These are phyloP conservation scores for Russula ochroleuca DNA, from an alignment of 768 basidiomycete species.

Conservation along the genomic window DNA sequence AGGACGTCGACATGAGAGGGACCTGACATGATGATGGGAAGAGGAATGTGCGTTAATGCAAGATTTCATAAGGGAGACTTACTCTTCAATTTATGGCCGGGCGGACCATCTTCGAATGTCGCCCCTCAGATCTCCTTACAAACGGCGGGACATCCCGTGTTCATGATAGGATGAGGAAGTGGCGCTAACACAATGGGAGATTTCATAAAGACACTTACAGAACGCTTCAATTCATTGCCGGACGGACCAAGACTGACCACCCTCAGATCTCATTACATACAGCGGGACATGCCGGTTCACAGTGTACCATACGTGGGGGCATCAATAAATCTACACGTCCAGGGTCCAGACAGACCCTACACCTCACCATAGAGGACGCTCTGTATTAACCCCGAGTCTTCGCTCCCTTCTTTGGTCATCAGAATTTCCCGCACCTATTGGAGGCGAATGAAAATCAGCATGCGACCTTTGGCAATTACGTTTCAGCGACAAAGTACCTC, in stretches of 20 bases:
- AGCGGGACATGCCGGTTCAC: background rate
- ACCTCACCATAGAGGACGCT: constrained; percentile 26
- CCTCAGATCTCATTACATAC: no score
- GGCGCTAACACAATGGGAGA: no score
- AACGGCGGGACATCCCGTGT: background rate
- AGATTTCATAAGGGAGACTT: background rate
- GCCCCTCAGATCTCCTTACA: background rate
- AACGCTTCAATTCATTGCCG: no score
- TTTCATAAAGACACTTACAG: no score
- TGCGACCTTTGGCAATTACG: no score
- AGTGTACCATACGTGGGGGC: background rate
- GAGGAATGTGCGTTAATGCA: background rate
- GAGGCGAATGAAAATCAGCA: background rate
- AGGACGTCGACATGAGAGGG: constrained; percentile 54
- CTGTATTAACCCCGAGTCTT: constrained; percentile 16
- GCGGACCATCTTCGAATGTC: background rate
- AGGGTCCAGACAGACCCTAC: background rate
- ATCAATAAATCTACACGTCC: background rate
- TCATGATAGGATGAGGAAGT: no score
- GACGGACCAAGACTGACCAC: no score
- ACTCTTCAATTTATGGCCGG: background rate
- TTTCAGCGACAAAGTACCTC: constrained; percentile 50
- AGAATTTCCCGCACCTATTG: constrained; percentile 21
- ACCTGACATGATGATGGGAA: constrained; percentile 23
- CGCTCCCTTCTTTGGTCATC: constrained; percentile 22